These are phyloP conservation scores for Phoma sp. DNA, from an alignment of 2,329 filamentous ascomycete genomes.

Conservation along the genomic window DNA sequence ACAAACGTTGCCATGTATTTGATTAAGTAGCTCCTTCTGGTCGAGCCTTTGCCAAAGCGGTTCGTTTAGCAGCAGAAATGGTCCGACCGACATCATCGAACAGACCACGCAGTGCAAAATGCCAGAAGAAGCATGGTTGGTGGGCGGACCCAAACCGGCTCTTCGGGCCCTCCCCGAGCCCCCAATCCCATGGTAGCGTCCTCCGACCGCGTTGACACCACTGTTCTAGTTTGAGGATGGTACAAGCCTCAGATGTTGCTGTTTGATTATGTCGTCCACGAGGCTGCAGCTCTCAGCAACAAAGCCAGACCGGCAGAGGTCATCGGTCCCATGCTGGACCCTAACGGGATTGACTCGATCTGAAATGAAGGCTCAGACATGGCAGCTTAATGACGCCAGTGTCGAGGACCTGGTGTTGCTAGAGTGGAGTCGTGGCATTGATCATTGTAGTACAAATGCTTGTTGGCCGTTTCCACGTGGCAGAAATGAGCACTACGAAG, in stretches of 20 bases:
- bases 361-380: constrained; percentile 16
- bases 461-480: constrained; percentile 15
- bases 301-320: neutral
- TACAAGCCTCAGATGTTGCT: constrained; percentile 20
- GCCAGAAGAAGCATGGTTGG: constrained; percentile 27
- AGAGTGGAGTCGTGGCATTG: constrained; percentile 15
- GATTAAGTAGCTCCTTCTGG: constrained; percentile 22
- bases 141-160: constrained; percentile 24
- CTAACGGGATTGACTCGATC: constrained; percentile 11
- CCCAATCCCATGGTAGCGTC: constrained; percentile 32
- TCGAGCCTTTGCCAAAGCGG: constrained; percentile 28
- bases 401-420: constrained; percentile 8
- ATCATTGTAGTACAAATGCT: constrained; percentile 15
- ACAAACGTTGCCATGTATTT: constrained; percentile 28
- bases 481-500: constrained; percentile 8
- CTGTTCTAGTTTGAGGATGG: constrained; percentile 6
- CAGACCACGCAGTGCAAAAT: constrained; percentile 18
- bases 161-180: constrained; percentile 26
- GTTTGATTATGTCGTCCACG: neutral
- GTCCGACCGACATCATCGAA: constrained; percentile 28
- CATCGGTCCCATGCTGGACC: neutral
- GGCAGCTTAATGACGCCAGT: constrained; percentile 13
- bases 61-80: constrained; percentile 24
- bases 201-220: constrained; percentile 22
- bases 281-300: constrained; percentile 4